Base-by-base conservation (phyloP, 2,329 filamentous ascomycete species). In the Hypomyces rosellus region DNA sequence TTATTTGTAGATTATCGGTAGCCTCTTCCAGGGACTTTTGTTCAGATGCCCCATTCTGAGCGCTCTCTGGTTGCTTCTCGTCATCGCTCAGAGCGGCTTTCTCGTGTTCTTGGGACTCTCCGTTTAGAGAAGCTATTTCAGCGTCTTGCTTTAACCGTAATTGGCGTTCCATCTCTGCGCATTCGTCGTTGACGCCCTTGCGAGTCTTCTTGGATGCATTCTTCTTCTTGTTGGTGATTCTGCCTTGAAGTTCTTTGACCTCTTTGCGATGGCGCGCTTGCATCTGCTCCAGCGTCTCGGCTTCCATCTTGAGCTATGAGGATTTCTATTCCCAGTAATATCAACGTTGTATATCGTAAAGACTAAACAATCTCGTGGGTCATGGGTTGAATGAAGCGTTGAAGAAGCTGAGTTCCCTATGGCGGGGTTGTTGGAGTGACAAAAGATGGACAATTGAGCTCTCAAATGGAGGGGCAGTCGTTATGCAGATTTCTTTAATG, bases 201-300 rank as follows among this genome's bases (percentile, higher is more conserved):
- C 74, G 81, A 59, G 78, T 91, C 81, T 83, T 89, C 72, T 97
- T 99, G 43, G 86, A 95, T 14, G 93, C 91, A 59, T 88, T 86
- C 75, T 96, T 97, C 77, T 96, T 99, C 78, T 96, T 97, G 71
- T 86, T 90, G 5, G 89, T 96, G 63, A 95, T 84, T 53, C 86
- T 84, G 46, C 82, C 80, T 67, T 95, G 88, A 22, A 99, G 77
- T 54, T 97, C 92, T 59, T 84, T 85, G 66, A 87, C 84, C 71
- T 99, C 92, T 69, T 89, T 93, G 61, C 89, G 84, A 67, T 99
- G 93, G 43, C 85, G 86, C 36, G 83, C 74, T 60, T 89, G 84
- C 50, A 93, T 72, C 55, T 88, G 84, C 53, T 96, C 91, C 69
- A 93, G 81, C 9, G 75, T 71, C 63, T 82, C 78, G 41, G 56